Evolutionary conservation across 2,329 filamentous ascomycete genomes (phyloP).

Genomic region (Arthroderma sp.): DNA sequence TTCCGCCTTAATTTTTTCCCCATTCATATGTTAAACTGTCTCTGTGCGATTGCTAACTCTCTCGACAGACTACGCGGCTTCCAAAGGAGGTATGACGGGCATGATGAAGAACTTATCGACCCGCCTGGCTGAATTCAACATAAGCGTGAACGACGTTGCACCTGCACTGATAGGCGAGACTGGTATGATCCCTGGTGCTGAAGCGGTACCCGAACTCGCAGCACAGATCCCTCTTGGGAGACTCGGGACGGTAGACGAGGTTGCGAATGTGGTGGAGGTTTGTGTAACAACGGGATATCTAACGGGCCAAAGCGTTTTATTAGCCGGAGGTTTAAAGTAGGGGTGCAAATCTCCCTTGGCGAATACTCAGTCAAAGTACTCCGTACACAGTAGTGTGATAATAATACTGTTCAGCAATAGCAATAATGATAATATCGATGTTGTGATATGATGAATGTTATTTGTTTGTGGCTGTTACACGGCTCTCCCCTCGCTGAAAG

Average conservation of each 20-base stretch:
- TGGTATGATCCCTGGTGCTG: conserved; percentile 48
- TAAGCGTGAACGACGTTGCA: conserved; percentile 56
- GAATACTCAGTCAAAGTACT: no score
- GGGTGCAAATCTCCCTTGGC: background rate
- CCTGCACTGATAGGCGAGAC: conserved; percentile 56
- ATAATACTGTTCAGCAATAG: no score
- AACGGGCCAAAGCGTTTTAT: conserved; percentile 43
- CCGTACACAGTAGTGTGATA: no score
- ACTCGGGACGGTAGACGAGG: conserved; percentile 46
- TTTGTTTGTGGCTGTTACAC: background rate
- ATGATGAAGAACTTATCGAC: conserved; percentile 54
- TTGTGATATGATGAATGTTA: background rate
- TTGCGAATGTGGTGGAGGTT: conserved; percentile 49
- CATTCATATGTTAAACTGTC: background rate
- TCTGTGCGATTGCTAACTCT: background rate
- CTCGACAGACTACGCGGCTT: conserved; percentile 39
- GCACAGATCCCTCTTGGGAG: conserved; percentile 47
- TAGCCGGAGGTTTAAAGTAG: conserved; percentile 41
- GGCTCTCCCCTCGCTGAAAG: background rate
- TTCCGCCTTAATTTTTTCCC: background rate
- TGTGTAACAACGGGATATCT: conserved; percentile 47
- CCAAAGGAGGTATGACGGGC: conserved; percentile 48
- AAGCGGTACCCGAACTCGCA: conserved; percentile 46
- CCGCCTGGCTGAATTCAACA: conserved; percentile 46
- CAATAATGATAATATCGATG: no score